phyloP scores from a whole-genome alignment of 441 rosid species.

The Raphanus hybrid region DNA sequence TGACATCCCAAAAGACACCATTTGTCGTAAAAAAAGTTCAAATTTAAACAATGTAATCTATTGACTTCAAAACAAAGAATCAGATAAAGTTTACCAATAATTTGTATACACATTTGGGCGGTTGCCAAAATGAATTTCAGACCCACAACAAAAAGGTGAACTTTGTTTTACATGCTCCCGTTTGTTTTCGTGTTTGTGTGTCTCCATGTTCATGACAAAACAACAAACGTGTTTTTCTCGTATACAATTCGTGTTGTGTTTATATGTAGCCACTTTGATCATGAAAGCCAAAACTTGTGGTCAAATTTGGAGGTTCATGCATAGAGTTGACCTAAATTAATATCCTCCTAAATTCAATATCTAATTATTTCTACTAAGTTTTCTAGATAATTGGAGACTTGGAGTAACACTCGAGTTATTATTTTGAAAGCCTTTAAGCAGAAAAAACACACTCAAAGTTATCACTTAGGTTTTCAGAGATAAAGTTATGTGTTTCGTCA shows the following conservation, averaged over 20 bases:
- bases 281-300: neutral
- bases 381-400: neutral
- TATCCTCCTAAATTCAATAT: neutral
- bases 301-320: slow-evolving; percentile 26
- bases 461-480: neutral
- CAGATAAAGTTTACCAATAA: slow-evolving; percentile 3
- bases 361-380: neutral
- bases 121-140: slow-evolving; percentile 33
- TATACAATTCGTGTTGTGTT: slow-evolving; percentile 30
- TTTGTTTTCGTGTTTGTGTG: slow-evolving; percentile 22
- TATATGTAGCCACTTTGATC: slow-evolving; percentile 25
- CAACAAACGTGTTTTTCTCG: slow-evolving; percentile 32
- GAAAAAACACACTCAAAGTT: neutral
- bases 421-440: neutral
- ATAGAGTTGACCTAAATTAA: slow-evolving; percentile 26
- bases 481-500: neutral
- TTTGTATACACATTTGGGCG: slow-evolving; percentile 19
- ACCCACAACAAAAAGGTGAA: slow-evolving; percentile 28
- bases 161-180: slow-evolving; percentile 41
- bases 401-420: neutral
- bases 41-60: slow-evolving; percentile 17
- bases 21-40: neutral
- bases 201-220: slow-evolving; percentile 16
- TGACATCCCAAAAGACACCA: neutral
- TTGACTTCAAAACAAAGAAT: slow-evolving; percentile 19